Base-by-base conservation (phyloP, 78 protist genomes). In the Pelomyxa schiedti region DNA sequence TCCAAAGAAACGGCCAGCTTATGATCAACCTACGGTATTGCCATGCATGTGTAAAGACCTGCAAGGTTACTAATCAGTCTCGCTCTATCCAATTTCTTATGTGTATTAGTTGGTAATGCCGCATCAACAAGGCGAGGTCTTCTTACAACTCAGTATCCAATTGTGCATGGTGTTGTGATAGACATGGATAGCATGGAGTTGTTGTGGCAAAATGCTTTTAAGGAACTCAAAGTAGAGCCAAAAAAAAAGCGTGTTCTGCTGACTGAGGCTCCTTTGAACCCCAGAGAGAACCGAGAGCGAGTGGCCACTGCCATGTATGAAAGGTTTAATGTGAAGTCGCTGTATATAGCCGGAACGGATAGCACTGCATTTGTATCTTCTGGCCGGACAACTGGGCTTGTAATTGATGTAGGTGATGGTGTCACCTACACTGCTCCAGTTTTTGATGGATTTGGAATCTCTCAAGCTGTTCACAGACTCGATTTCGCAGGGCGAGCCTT, bases 371-470 rank as follows among this genome's bases (percentile, higher is more conserved):
- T 96, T 28, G 86, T 86, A 72, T 88, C 94, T 16, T 73, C 82
- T 29, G 94, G 94, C 39, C 80, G 91, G 43, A 88, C 92, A 37
- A 94, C 94, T 26, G 97, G 99, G 28, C 63, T 89, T 41, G 99
- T 97, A 26, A 32, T 97, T 52, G 97, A 95, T 76, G 88, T 94
- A 65, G 99, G 99, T 22, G 98, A 92, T 28, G 99, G 99, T 66
- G 95, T 81, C 38, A 67, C 97, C 36, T 92, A 94, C 76, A 77
- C 91, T 24, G 97, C 92, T 26, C 99, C 99, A 39, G 77, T 97
- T 79, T 93, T 86, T 80, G 98, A 97, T 74, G 97, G 97, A 0
- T 86, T 81, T 66, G 80, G 84, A 8, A 89, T 94, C 0, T 87
- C 89, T 28, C 94, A 94, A 75, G 88, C 94, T 64, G 76, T 93